phyloP scores from a whole-genome alignment of 139 green algal species.

The Coelastrella sp. region DNA sequence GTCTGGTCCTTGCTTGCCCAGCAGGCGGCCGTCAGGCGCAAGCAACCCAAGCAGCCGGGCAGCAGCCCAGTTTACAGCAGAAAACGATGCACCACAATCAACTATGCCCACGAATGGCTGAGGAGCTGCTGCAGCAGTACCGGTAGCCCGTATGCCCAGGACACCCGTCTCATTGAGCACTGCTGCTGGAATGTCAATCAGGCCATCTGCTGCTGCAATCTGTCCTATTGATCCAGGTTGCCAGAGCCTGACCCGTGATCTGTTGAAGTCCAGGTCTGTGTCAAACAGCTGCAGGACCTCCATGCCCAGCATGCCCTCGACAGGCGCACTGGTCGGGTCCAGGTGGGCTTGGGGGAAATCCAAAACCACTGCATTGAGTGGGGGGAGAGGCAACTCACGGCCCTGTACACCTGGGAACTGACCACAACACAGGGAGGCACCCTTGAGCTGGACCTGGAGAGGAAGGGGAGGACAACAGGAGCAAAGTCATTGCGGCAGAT shows the following conservation, averaged over 20 bases:
- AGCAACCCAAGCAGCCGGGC: slow-evolving; percentile 39
- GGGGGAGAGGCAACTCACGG: slow-evolving; percentile 6
- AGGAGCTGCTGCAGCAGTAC: neutral
- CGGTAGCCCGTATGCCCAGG: slow-evolving; percentile 29
- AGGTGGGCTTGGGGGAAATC: slow-evolving; percentile 44
- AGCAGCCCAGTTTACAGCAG: slow-evolving; percentile 39
- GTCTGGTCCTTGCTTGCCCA: neutral
- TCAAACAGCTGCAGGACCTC: slow-evolving; percentile 48
- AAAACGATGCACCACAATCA: slow-evolving; percentile 44
- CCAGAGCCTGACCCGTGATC: slow-evolving; percentile 17
- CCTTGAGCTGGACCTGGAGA: slow-evolving; percentile 24
- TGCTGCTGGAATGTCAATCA: slow-evolving; percentile 26
- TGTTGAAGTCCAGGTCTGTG: slow-evolving; percentile 24
- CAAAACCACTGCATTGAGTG: slow-evolving; percentile 38
- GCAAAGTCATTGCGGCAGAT: too few relatives aligned
- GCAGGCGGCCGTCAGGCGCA: neutral
- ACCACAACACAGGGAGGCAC: slow-evolving; percentile 41
- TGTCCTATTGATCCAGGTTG: neutral
- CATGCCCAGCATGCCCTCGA: slow-evolving; percentile 47
- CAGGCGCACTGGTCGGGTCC: slow-evolving; percentile 33
- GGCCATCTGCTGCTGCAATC: neutral
- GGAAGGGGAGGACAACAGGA: neutral
- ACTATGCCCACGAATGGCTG: slow-evolving; percentile 44
- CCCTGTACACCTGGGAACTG: slow-evolving; percentile 23
- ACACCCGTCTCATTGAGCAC: slow-evolving; percentile 40